A percentile compares a stretch with the other conserved stretches of the same genome.
Evolutionary conservation across 2,329 filamentous ascomycete genomes (phyloP).

Genomic region (Cordyceps cicadae): DNA sequence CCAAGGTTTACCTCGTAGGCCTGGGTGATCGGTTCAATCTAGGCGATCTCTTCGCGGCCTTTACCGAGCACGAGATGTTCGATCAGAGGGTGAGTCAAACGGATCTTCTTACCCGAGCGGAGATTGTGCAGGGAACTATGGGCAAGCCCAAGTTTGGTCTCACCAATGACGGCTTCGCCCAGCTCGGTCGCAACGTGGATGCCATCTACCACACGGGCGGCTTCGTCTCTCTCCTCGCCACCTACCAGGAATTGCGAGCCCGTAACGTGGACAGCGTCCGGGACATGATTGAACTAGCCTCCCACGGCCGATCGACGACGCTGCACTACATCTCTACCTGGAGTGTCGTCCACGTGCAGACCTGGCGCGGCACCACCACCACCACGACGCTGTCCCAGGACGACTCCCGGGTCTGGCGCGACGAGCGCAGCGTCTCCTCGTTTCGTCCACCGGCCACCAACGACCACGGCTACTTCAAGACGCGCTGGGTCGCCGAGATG

Average conservation of each 20-base stretch:
- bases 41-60: conserved; percentile 11
- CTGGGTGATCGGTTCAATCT: conserved; percentile 1
- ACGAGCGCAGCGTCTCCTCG: conserved; percentile 17
- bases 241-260: conserved; percentile 17
- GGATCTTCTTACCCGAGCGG: conserved; percentile 12
- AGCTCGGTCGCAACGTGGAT: conserved; percentile 17
- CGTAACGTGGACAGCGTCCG: conserved; percentile 18
- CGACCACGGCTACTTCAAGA: conserved; percentile 22
- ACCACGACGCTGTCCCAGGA: conserved; percentile 14
- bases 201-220: conserved; percentile 21
- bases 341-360: conserved; percentile 21
- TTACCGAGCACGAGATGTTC: conserved; percentile 18
- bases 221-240: conserved; percentile 20
- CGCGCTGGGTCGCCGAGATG: conserved; percentile 21
- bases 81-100: conserved; percentile 11
- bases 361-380: conserved; percentile 16
- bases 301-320: conserved; percentile 12
- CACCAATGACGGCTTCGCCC: conserved; percentile 16
- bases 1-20: background rate
- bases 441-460: conserved; percentile 19
- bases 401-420: conserved; percentile 12
- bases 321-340: conserved; percentile 21
- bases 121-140: conserved; percentile 16
- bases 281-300: conserved; percentile 20
- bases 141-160: conserved; percentile 18